phyloP scores from a whole-genome alignment of 805 yeast genomes.

The Alloascoidea hylecoeti region DNA sequence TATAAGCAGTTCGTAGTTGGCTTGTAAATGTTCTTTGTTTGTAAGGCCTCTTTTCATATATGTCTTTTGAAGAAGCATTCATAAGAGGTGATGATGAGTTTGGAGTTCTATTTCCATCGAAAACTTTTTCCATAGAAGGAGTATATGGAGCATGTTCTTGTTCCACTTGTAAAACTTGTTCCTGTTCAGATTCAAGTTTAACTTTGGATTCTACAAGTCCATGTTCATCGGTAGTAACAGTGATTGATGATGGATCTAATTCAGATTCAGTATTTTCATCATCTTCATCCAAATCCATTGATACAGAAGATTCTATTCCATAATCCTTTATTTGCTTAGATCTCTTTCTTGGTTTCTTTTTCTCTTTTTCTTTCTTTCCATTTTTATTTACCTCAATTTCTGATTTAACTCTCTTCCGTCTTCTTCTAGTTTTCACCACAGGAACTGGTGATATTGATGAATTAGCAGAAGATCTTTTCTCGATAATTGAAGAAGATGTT shows the following conservation, averaged over 20 bases:
- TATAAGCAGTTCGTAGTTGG: constrained; percentile 10
- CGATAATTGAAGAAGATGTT: no score
- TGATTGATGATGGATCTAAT: constrained; percentile 8
- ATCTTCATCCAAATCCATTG: constrained; percentile 5
- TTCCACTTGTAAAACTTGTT: neutral
- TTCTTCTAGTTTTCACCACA: constrained; percentile 6
- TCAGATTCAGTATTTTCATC: constrained; percentile 6
- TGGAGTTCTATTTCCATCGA: neutral
- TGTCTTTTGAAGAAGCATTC: no score
- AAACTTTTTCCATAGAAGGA: neutral
- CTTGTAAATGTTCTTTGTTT: constrained; percentile 5
- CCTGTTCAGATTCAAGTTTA: constrained; percentile 8
- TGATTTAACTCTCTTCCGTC: constrained; percentile 2
- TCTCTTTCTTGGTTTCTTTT: constrained; percentile 7
- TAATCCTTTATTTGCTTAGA: constrained; percentile 2
- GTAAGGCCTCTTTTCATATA: constrained; percentile 4
- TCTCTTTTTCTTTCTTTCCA: constrained; percentile 5
- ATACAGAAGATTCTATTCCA: constrained; percentile 5
- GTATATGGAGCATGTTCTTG: no score
- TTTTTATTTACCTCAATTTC: constrained; percentile 2
- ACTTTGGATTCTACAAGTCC: constrained; percentile 8
- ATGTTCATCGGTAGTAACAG: neutral
- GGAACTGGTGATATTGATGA: neutral
- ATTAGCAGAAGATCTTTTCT: neutral
- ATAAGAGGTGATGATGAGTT: no score